Evolutionary conservation across 2,329 filamentous ascomycete species (phyloP), one percentile per base, ranked within the genome.

Genomic region (Cladophialophora exuberans): DNA sequence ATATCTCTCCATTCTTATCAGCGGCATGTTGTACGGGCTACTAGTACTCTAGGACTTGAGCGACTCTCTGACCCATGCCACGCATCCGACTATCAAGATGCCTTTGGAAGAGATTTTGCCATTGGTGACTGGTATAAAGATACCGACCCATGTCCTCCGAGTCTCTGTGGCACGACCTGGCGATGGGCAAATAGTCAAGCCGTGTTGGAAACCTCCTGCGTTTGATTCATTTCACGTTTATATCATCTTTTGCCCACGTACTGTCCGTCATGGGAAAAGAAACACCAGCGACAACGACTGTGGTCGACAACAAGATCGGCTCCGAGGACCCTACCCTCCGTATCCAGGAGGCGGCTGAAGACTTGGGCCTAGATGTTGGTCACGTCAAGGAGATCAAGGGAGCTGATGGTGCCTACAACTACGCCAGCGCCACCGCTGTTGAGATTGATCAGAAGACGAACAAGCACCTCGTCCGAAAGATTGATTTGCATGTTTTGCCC

Each of bases 331-430:
- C 42, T 11, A 22, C 42, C 26, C 42, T 45, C 43, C 25, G 17
- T 13, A 35, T 46, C 17, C 43, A 46, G 43, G 26, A n/a, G 9
- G 43, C 17, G 9, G 43, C 43, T 4, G 43, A 35, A 35, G 43
- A 46, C 10, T 15, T 46, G 17, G 43, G 43, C 43, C 11, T 46
- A 25, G 43, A 46, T 11, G 43, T 46, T 15, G 43, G 43, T n/a
- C 43, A 46, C 28, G 26, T 46, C 43, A 46, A 46, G 15, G 43
- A 46, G 43, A 35, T 46, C 18, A 35, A 46, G 43, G 43, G 43
- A 3, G 43, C 26, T 15, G 43, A 46, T 46, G 43, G 43, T 4
- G 43, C 43, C 43, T 46, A 46, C 28, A 46, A 3, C 43, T 46
- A 46, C 15, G 43, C 43, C 43, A 46, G 43, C 28, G 26, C 43